These are phyloP conservation scores for Aspergillus caelatus DNA, from an alignment of 2,329 filamentous ascomycete species.

Conservation along the genomic window DNA sequence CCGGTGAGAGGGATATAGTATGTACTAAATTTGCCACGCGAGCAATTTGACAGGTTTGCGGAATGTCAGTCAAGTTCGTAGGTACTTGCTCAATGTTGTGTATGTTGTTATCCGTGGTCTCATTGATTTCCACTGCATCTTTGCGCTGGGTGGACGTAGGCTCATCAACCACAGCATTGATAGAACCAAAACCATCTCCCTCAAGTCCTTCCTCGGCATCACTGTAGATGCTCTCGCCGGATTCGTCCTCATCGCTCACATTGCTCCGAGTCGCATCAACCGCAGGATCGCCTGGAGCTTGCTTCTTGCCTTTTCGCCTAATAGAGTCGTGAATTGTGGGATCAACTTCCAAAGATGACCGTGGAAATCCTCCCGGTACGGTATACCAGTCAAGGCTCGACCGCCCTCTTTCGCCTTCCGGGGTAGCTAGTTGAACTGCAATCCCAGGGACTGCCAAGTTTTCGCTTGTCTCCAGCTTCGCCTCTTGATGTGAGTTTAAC, in stretches of 20 bases:
- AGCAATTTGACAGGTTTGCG: conserved; percentile 22
- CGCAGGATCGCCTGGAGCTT: conserved; percentile 2
- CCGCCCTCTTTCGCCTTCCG: conserved; percentile 42
- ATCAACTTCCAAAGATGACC: conserved; percentile 27
- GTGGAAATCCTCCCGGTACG: conserved; percentile 64
- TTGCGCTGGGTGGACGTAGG: conserved; percentile 4
- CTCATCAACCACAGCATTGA: conserved; percentile 48
- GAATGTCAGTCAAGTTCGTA: conserved; percentile 8
- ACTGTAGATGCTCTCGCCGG: conserved; percentile 52
- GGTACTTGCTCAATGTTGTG: neutral
- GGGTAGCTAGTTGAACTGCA: conserved; percentile 51
- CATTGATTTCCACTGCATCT: neutral
- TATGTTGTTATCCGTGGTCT: neutral
- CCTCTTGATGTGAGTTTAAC: conserved; percentile 7
- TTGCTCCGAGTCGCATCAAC: conserved; percentile 20
- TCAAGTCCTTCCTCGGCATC: conserved; percentile 47
- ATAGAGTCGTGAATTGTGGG: conserved; percentile 11
- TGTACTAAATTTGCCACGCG: conserved; percentile 27
- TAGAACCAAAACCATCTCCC: conserved; percentile 52
- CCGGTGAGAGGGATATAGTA: conserved; percentile 14
- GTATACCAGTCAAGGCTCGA: conserved; percentile 49
- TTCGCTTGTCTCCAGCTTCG: neutral
- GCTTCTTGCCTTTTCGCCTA: conserved; percentile 15
- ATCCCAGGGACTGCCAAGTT: conserved; percentile 45
- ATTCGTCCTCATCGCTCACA: conserved; percentile 39